Evolutionary conservation across 176 grass and related monocot species (phyloP).

Genomic region (Melocanna baccifera): DNA sequence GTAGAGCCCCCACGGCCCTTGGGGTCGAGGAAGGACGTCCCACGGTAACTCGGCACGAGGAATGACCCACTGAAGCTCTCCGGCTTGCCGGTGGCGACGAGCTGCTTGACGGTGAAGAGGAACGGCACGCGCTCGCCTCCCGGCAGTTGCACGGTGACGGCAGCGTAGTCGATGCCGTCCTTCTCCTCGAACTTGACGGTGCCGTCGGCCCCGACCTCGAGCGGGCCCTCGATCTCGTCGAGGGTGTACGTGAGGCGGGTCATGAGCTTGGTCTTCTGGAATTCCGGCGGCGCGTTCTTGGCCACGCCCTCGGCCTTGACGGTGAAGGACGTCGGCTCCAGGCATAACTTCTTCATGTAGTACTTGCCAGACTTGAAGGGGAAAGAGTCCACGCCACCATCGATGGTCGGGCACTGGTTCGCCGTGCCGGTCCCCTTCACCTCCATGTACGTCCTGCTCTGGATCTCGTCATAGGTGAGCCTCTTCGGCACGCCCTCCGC

Average conservation of each 20-base stretch:
- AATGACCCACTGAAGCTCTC: slow-evolving; percentile 75
- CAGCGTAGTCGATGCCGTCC: slow-evolving; percentile 89
- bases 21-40: slow-evolving; percentile 80
- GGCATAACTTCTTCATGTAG: slow-evolving; percentile 77
- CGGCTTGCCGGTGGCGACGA: slow-evolving; percentile 80
- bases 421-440: slow-evolving; percentile 88
- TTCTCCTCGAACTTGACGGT: slow-evolving; percentile 80
- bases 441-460: slow-evolving; percentile 91
- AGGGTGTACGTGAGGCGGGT: slow-evolving; percentile 94
- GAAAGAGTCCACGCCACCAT: slow-evolving; percentile 53
- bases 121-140: slow-evolving; percentile 92
- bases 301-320: slow-evolving; percentile 69
- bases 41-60: slow-evolving; percentile 87
- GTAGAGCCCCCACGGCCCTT: slow-evolving; percentile 84
- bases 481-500: slow-evolving; percentile 59
- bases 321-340: slow-evolving; percentile 90
- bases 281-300: slow-evolving; percentile 76
- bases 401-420: slow-evolving; percentile 81
- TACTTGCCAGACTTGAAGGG: slow-evolving; percentile 82
- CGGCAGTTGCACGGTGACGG: slow-evolving; percentile 78
- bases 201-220: slow-evolving; percentile 63
- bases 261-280: slow-evolving; percentile 96
- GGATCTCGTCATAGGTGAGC: slow-evolving; percentile 86
- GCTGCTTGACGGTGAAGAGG: slow-evolving; percentile 89
- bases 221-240: slow-evolving; percentile 85